phyloP scores from a whole-genome alignment of 73 alveolate species.

The Halteria grandinella region DNA sequence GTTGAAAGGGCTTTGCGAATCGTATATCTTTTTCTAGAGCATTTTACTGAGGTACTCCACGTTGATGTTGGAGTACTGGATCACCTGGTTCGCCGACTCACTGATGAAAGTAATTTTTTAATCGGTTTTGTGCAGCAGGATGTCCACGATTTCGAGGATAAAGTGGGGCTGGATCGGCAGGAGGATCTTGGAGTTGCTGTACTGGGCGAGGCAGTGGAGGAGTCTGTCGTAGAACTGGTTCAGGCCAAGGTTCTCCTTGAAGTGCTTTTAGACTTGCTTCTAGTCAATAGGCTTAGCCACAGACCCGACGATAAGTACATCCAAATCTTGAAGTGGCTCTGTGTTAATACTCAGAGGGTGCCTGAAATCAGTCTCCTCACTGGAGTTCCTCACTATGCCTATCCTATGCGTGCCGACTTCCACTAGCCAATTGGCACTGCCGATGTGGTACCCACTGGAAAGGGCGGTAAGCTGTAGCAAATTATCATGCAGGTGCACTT shows the following conservation, averaged over 20 bases:
- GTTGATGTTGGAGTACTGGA: constrained; percentile 29
- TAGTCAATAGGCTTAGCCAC: not conserved
- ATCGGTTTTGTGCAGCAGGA: constrained; percentile 16
- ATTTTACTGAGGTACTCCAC: constrained; percentile 40
- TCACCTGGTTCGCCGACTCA: constrained; percentile 1
- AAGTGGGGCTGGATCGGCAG: constrained; percentile 27
- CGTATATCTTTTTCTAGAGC: constrained; percentile 20
- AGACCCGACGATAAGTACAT: constrained; percentile 19
- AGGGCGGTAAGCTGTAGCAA: constrained; percentile 9
- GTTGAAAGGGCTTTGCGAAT: constrained; percentile 13
- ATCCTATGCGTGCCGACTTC: constrained; percentile 16
- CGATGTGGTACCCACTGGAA: constrained; percentile 44
- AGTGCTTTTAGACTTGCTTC: not conserved
- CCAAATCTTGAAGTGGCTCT: constrained; percentile 11
- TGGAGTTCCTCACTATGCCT: constrained; percentile 39
- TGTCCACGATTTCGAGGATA: constrained; percentile 33
- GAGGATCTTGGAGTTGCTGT: constrained; percentile 15
- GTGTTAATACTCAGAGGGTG: constrained; percentile 25
- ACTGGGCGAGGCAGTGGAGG: not conserved
- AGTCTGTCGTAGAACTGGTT: constrained; percentile 14
- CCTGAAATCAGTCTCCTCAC: constrained; percentile 36
- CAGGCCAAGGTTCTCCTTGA: no score
- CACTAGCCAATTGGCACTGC: constrained; percentile 29
- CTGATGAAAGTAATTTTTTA: constrained; percentile 7
- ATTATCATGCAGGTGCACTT: constrained; percentile 9